A percentile compares a stretch with the other conserved stretches of the same genome.
Evolutionary conservation across 108 stramenopile species (phyloP).

Genomic region (Cyclostephanos tholiformis): DNA sequence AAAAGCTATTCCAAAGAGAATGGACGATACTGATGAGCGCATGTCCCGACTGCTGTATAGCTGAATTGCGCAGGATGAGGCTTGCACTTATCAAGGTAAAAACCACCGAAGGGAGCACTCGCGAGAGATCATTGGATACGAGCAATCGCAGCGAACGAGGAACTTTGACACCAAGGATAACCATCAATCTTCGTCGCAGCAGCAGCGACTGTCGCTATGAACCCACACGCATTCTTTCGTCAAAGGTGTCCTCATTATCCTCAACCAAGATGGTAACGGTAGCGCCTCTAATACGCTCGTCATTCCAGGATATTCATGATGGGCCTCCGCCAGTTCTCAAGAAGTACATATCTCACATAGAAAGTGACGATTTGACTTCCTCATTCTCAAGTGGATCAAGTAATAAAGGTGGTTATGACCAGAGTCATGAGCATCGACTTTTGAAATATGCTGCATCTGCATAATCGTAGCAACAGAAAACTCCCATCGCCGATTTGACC

Average conservation of each 20-base stretch:
- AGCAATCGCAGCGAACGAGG: not conserved
- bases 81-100: not conserved
- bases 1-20: conserved; percentile 42
- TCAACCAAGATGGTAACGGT: not conserved
- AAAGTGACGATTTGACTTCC: conserved; percentile 34
- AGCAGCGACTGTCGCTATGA: not conserved
- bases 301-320: not conserved
- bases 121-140: too few relatives aligned
- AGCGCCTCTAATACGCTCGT: not conserved
- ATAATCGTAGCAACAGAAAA: too few relatives aligned
- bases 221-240: not conserved
- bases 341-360: conserved; percentile 2
- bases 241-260: not conserved
- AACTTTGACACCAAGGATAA: not conserved
- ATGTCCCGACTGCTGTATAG: conserved; percentile 49
- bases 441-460: too few relatives aligned
- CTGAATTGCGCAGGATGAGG: conserved; percentile 33
- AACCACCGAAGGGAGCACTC: not conserved
- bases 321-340: not conserved
- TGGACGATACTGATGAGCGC: conserved; percentile 52
- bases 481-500: too few relatives aligned
- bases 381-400: conserved; percentile 19
- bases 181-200: not conserved
- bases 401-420: not conserved
- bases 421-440: too few relatives aligned